Conservation (phyloP, 2,329 filamentous ascomycete species). For the Ceratocystis harringtonii region DNA sequence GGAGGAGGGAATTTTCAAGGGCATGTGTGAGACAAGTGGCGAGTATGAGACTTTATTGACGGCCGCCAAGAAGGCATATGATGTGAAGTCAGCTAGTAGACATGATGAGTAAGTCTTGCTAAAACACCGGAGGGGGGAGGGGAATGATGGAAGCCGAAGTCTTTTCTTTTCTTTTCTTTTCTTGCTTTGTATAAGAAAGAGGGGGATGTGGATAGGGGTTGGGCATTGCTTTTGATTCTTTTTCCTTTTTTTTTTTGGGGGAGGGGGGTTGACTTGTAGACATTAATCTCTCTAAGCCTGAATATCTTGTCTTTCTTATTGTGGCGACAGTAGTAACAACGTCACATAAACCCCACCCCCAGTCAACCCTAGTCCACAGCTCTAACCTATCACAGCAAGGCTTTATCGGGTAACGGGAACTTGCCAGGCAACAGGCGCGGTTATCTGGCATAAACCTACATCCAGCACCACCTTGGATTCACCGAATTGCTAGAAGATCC, state of each 20-base stretch:
- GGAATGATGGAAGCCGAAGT: not conserved
- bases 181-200: not conserved
- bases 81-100: conserved; percentile 27
- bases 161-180: not conserved
- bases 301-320: not conserved
- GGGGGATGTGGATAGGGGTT: too few relatives aligned
- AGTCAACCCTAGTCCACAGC: not conserved
- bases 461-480: too few relatives aligned
- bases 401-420: not conserved
- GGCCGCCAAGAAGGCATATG: conserved; percentile 41
- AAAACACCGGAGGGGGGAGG: conserved; percentile 12
- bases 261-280: not conserved
- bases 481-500: too few relatives aligned
- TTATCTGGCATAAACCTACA: not conserved
- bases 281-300: not conserved
- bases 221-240: too few relatives aligned
- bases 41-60: conserved; percentile 37
- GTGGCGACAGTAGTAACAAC: not conserved
- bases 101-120: conserved; percentile 16
- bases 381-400: not conserved
- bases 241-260: not conserved
- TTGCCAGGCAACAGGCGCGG: not conserved
- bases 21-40: conserved; percentile 52
- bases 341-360: not conserved
- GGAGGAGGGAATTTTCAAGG: conserved; percentile 46